These are phyloP conservation scores for Mortierella hygrophila DNA, from an alignment of 192 early-diverging fungal species.

Conservation along the genomic window DNA sequence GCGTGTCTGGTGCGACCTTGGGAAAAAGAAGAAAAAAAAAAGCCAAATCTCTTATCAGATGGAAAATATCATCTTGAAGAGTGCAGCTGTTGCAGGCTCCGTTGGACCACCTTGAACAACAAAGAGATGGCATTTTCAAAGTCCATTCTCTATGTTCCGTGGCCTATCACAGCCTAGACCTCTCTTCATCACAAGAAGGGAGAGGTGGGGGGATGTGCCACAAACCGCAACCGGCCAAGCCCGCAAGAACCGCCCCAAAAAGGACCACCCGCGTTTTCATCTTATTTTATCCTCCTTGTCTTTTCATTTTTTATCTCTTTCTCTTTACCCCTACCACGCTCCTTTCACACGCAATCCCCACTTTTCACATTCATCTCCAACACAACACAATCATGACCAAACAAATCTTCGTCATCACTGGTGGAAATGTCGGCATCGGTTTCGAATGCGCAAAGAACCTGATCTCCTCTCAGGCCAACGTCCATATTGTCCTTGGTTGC, in stretches of 20 bases:
- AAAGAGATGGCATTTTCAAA: neutral
- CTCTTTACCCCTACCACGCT: neutral
- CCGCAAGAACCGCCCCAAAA: neutral
- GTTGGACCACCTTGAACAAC: too few relatives aligned
- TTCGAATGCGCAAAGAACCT: slow-evolving; percentile 41
- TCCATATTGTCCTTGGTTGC: slow-evolving; percentile 38
- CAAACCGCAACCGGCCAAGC: neutral
- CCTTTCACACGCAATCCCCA: neutral
- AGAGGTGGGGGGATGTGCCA: neutral
- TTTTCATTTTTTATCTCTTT: neutral
- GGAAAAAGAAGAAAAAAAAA: too few relatives aligned
- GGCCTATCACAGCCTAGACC: neutral
- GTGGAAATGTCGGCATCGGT: slow-evolving; percentile 59
- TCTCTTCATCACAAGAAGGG: neutral
- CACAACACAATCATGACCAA: neutral
- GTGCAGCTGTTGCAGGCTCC: too few relatives aligned
- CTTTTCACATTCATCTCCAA: neutral
- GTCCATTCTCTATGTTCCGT: neutral
- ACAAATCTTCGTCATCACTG: slow-evolving; percentile 39
- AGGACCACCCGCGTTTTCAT: neutral
- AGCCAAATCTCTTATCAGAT: neutral
- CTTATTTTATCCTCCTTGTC: neutral
- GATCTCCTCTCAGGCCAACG: slow-evolving; percentile 12
- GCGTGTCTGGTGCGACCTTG: too few relatives aligned
- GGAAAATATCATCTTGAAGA: neutral